Evolutionary conservation across 2,329 filamentous ascomycete species (phyloP).

Genomic region (Coniochaeta prunicola): DNA sequence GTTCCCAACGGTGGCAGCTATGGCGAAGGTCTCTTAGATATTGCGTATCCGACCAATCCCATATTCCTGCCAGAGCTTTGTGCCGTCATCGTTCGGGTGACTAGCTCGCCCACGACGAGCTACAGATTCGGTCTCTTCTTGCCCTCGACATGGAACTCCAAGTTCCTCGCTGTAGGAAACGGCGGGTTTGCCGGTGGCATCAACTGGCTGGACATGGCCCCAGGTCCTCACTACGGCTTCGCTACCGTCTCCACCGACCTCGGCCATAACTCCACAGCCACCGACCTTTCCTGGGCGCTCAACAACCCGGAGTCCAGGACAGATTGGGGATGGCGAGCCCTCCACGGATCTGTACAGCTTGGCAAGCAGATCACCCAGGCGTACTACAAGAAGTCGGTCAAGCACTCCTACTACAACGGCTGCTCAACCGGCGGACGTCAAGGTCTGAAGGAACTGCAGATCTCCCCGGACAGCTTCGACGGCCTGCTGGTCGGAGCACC

Average conservation of each 20-base stretch:
- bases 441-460: slow-evolving; percentile 45
- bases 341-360: slow-evolving; percentile 41
- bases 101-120: slow-evolving; percentile 20
- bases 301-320: slow-evolving; percentile 24
- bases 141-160: slow-evolving; percentile 26
- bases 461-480: slow-evolving; percentile 48
- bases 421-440: slow-evolving; percentile 53
- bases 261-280: slow-evolving; percentile 26
- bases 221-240: slow-evolving; percentile 28
- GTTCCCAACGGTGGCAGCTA: slow-evolving; percentile 20
- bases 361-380: slow-evolving; percentile 40
- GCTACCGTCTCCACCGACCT: slow-evolving; percentile 35
- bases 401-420: slow-evolving; percentile 46
- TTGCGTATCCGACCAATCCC: slow-evolving; percentile 26
- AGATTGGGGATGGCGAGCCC: slow-evolving; percentile 33
- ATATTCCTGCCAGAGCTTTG: slow-evolving; percentile 30
- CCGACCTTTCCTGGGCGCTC: slow-evolving; percentile 29
- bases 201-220: slow-evolving; percentile 22
- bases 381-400: slow-evolving; percentile 36
- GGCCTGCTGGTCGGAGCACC: slow-evolving; percentile 43
- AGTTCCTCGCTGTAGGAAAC: slow-evolving; percentile 29
- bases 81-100: slow-evolving; percentile 26
- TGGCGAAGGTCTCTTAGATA: slow-evolving; percentile 25
- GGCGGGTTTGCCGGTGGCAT: slow-evolving; percentile 28
- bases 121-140: slow-evolving; percentile 32